Conservation (phyloP, 1,139 yeast species). For the Magnusiomyces ingens region DNA sequence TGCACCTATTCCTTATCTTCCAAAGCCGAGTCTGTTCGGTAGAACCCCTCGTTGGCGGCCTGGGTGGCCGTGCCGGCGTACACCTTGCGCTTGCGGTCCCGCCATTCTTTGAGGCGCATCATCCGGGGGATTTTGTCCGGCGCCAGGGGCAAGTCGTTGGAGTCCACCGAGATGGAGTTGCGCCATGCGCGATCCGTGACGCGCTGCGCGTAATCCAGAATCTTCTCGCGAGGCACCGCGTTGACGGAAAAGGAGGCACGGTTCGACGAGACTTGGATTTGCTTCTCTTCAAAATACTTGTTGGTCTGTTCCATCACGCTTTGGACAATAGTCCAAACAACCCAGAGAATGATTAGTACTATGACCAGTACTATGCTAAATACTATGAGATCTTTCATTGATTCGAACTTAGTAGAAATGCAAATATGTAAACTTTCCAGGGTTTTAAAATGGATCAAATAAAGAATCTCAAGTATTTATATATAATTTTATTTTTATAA, state of each 20-base stretch:
- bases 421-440: not conserved
- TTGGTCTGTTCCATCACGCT: not conserved
- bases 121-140: not conserved
- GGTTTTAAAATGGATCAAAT: not conserved
- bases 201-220: not conserved
- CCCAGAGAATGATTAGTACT: not conserved
- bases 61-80: slow-evolving; percentile 6
- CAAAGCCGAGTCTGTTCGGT: not conserved
- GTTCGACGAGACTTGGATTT: not conserved
- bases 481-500: not conserved
- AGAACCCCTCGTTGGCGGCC: slow-evolving; percentile 12
- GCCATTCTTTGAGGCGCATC: slow-evolving; percentile 9
- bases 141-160: not conserved
- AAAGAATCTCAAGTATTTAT: too few relatives aligned
- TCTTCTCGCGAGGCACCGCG: slow-evolving; percentile 1
- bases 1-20: too few relatives aligned
- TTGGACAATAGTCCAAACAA: not conserved
- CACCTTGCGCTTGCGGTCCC: slow-evolving; percentile 9
- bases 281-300: not conserved
- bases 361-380: not conserved
- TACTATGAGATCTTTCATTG: not conserved
- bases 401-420: not conserved
- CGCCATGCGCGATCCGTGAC: not conserved
- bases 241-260: not conserved
- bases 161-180: not conserved